Percentiles rank a stretch among this genome's conserved stretches.
phyloP scores from a whole-genome alignment of 2,329 filamentous ascomycete genomes.

The Calycina marina region DNA sequence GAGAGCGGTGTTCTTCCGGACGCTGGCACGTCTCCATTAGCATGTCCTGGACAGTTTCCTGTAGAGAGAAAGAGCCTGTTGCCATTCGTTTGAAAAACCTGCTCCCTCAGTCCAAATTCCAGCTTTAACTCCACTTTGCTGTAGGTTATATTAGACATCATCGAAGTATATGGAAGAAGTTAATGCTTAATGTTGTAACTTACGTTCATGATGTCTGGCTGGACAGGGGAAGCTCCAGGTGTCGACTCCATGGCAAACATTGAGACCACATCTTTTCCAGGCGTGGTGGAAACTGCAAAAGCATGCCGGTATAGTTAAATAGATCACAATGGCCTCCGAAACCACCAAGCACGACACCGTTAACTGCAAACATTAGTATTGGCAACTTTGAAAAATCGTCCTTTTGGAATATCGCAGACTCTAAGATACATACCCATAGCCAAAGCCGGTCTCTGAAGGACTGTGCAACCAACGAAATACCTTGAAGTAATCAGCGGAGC shows the following conservation, averaged over 20 bases:
- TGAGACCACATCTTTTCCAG: slow-evolving; percentile 19
- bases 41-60: slow-evolving; percentile 16
- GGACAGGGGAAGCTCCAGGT: slow-evolving; percentile 8
- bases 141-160: too few species aligned
- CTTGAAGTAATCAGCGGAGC: slow-evolving; percentile 1
- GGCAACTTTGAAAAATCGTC: too few species aligned
- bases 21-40: slow-evolving; percentile 22
- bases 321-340: slow-evolving; percentile 11
- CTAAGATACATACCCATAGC: too few species aligned
- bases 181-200: too few species aligned
- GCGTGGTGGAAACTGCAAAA: slow-evolving; percentile 34
- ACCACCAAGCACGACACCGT: slow-evolving; percentile 4
- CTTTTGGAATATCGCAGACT: too few species aligned
- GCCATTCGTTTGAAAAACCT: slow-evolving; percentile 21
- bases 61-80: slow-evolving; percentile 20
- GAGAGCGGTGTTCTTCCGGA: slow-evolving; percentile 20
- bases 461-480: slow-evolving; percentile 9
- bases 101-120: slow-evolving; percentile 25
- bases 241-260: slow-evolving; percentile 24
- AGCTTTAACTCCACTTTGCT: slow-evolving; percentile 23
- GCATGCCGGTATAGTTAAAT: slow-evolving; percentile 19
- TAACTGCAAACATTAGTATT: too few species aligned
- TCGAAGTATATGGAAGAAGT: too few species aligned
- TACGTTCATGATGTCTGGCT: too few species aligned
- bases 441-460: slow-evolving; percentile 9